Percentiles rank a stretch among this genome's conserved stretches.
Evolutionary conservation across 2,329 filamentous ascomycete species (phyloP).

Genomic region (Ceratocystis papillata): DNA sequence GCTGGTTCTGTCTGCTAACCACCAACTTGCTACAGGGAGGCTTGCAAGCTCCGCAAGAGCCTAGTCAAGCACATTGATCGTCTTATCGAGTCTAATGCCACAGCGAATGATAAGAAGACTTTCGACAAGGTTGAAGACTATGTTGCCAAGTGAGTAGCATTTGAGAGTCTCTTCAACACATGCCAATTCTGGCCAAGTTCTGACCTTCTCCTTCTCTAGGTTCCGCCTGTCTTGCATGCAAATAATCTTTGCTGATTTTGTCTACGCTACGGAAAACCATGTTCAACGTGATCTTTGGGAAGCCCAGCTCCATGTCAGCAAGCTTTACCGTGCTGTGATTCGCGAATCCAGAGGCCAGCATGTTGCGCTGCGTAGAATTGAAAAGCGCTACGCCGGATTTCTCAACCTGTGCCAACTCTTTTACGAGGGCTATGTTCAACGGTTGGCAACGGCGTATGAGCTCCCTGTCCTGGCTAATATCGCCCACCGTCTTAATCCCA

Average conservation of each 20-base stretch:
- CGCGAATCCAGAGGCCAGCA: slow-evolving; percentile 24
- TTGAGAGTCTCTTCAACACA: not conserved
- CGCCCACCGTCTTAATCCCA: slow-evolving; percentile 26
- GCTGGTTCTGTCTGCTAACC: not conserved
- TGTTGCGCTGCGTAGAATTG: slow-evolving; percentile 62
- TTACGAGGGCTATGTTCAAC: slow-evolving; percentile 76
- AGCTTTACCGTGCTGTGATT: slow-evolving; percentile 44
- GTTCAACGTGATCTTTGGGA: slow-evolving; percentile 68
- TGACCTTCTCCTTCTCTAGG: slow-evolving; percentile 21
- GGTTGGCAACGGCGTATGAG: slow-evolving; percentile 53
- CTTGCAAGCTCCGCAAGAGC: slow-evolving; percentile 37
- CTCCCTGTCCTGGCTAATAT: slow-evolving; percentile 41
- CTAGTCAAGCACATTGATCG: slow-evolving; percentile 37
- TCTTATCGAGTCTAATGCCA: slow-evolving; percentile 32
- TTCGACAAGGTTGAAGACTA: slow-evolving; percentile 38
- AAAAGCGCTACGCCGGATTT: slow-evolving; percentile 72
- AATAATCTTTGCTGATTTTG: slow-evolving; percentile 61
- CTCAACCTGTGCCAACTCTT: slow-evolving; percentile 80
- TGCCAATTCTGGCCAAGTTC: not conserved
- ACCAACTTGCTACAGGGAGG: slow-evolving; percentile 31
- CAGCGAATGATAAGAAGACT: slow-evolving; percentile 34
- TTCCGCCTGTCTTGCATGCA: slow-evolving; percentile 57
- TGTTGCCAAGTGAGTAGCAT: slow-evolving; percentile 34
- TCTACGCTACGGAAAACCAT: slow-evolving; percentile 50
- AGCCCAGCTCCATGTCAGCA: slow-evolving; percentile 65